Base-by-base conservation (phyloP, 1,139 yeast species). In the Yamadazyma blattariae region DNA sequence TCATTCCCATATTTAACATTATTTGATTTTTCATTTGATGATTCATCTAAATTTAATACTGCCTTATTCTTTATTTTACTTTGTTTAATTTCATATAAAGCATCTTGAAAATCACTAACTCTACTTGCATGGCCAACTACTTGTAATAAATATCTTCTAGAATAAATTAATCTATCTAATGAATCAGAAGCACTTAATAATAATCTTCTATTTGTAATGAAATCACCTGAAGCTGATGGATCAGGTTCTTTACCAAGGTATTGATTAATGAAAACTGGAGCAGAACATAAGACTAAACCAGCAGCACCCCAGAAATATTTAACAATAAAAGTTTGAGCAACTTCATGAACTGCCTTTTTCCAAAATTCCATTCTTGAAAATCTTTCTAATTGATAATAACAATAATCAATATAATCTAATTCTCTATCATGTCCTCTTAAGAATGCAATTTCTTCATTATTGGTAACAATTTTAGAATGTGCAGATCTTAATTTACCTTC, bases 301-400 rank as follows among this genome's bases (percentile, higher is more conserved):
- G 94, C 87, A 3, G 96, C 97, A 41, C 97, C 97, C 94, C 97
- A 85, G 37, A 89, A 78, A 59, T 90, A 90, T 57, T 90, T 90
- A 41, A 90, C 92, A 43, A 88, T 81, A 52, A 89, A 90, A 38
- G 77, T 86, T 56, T 82, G 90, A 29, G 84, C 89, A 56, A 74
- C 80, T 62, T 76, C 95, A 61, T 77, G 87, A 17, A 83, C 59
- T 1, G 87, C 89, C 52, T 82, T 70, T 45, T 86, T 80, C 64
- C 89, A 78, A 44, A 86, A 75, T 50, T 87, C 94, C 61, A 82
- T 74, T 51, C 85, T 80, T 44, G 82, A 74, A 60, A 89, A 92
- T 44, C 83, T 70, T 46, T 86, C 95, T 46, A 89, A 67, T 40
- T 85, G 82, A 57, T 88, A 89, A 59, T 87, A 90, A 24, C 90